A percentile compares a stretch with the other conserved stretches of the same genome.
Conservation (phyloP, 208 protist species). For the Trypanosoma brucei region DNA sequence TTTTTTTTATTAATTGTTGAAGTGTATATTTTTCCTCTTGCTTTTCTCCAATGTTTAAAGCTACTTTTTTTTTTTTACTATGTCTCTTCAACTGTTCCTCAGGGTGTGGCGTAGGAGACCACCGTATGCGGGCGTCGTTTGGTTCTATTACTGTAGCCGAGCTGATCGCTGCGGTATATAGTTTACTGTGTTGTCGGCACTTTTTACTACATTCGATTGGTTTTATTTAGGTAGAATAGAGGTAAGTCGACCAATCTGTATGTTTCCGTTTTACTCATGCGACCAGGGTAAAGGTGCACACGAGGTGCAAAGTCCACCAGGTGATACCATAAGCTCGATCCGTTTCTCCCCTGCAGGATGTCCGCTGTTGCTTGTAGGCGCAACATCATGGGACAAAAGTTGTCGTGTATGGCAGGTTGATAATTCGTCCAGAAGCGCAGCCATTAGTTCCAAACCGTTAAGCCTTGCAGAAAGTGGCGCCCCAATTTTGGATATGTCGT, state of each 20-base stretch:
- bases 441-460: slow-evolving; percentile 41
- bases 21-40: too few species aligned
- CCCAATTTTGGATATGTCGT: slow-evolving; percentile 61
- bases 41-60: too few species aligned
- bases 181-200: too few species aligned
- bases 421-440: slow-evolving; percentile 11
- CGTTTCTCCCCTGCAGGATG: slow-evolving; percentile 59
- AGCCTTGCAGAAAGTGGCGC: slow-evolving; percentile 36
- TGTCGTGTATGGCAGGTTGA: slow-evolving; percentile 77
- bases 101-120: too few species aligned
- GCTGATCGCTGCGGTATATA: too few species aligned
- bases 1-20: too few species aligned
- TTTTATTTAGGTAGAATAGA: too few species aligned
- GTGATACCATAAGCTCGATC: slow-evolving; percentile 64
- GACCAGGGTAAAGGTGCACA: slow-evolving; percentile 18
- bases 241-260: background rate
- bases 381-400: slow-evolving; percentile 67
- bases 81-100: too few species aligned
- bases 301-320: slow-evolving; percentile 43
- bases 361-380: slow-evolving; percentile 55
- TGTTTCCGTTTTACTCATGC: background rate
- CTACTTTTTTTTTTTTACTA: too few species aligned
- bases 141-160: too few species aligned
- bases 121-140: too few species aligned
- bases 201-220: too few species aligned